Evolutionary conservation across 2,329 filamentous ascomycete species (phyloP).

Genomic region (Alternaria brassicicola): DNA sequence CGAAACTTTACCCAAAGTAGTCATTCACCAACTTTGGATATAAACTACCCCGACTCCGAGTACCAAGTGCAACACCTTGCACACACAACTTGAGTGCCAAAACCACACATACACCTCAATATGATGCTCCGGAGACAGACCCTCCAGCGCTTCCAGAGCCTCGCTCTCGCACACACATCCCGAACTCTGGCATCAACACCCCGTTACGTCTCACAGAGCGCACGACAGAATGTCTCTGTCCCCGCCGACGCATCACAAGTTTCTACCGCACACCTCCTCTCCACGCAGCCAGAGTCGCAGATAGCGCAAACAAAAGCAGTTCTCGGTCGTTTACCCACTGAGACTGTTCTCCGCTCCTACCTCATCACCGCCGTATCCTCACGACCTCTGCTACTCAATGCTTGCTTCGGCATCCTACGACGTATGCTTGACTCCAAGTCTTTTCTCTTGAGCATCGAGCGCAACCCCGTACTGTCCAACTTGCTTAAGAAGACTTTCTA

Average conservation of each 20-base stretch:
- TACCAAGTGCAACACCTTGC: background rate
- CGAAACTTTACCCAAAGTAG: background rate
- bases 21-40: slow-evolving; percentile 2
- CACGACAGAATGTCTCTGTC: slow-evolving; percentile 38
- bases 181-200: slow-evolving; percentile 26
- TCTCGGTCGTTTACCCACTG: slow-evolving; percentile 70
- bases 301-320: slow-evolving; percentile 39
- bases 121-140: slow-evolving; percentile 34
- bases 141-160: slow-evolving; percentile 30
- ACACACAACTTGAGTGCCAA: background rate
- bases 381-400: slow-evolving; percentile 69
- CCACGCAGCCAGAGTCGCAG: slow-evolving; percentile 19
- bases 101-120: slow-evolving; percentile 4
- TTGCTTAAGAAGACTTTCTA: slow-evolving; percentile 85
- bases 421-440: slow-evolving; percentile 72
- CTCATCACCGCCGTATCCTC: slow-evolving; percentile 73
- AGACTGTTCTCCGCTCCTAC: slow-evolving; percentile 71
- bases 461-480: slow-evolving; percentile 71
- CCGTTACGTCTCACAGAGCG: slow-evolving; percentile 42
- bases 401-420: slow-evolving; percentile 72
- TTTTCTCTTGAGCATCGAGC: slow-evolving; percentile 73
- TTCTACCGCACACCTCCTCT: slow-evolving; percentile 25
- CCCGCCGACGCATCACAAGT: slow-evolving; percentile 26
- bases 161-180: slow-evolving; percentile 27
- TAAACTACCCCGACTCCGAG: background rate